Evolutionary conservation across 2,329 filamentous ascomycete species (phyloP).

Genomic region (Akanthomyces muscarius): DNA sequence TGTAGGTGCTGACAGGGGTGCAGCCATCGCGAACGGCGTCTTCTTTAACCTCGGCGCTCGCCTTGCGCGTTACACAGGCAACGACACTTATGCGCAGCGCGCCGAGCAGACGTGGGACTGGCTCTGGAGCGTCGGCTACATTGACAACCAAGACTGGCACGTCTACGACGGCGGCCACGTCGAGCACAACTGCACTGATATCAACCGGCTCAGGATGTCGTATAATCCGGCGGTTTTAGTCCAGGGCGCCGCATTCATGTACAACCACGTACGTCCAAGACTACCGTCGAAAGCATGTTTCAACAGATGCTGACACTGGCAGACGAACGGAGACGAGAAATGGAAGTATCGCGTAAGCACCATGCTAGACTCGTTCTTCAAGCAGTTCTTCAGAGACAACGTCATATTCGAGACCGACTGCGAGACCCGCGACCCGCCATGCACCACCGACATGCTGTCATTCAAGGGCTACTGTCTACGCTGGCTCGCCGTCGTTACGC

Average conservation of each 20-base stretch:
- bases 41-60: slow-evolving; percentile 53
- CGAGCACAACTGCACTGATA: slow-evolving; percentile 46
- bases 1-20: not conserved
- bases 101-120: slow-evolving; percentile 56
- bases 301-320: not conserved
- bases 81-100: slow-evolving; percentile 53
- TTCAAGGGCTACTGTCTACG: slow-evolving; percentile 54
- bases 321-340: slow-evolving; percentile 29
- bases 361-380: slow-evolving; percentile 35
- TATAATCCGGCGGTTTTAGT: slow-evolving; percentile 53
- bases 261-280: slow-evolving; percentile 41
- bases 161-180: slow-evolving; percentile 56
- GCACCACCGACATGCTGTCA: slow-evolving; percentile 54
- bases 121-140: slow-evolving; percentile 44
- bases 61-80: slow-evolving; percentile 57
- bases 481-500: slow-evolving; percentile 46
- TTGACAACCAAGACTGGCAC: slow-evolving; percentile 52
- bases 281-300: not conserved
- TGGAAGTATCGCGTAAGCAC: slow-evolving; percentile 52
- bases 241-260: slow-evolving; percentile 55
- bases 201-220: slow-evolving; percentile 52
- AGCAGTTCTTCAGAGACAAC: slow-evolving; percentile 45
- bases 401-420: slow-evolving; percentile 60
- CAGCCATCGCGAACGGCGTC: slow-evolving; percentile 42
- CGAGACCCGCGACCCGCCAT: slow-evolving; percentile 39